Evolutionary conservation across 139 green algal species (phyloP).

Genomic region (Axilococcus clingmanii): DNA sequence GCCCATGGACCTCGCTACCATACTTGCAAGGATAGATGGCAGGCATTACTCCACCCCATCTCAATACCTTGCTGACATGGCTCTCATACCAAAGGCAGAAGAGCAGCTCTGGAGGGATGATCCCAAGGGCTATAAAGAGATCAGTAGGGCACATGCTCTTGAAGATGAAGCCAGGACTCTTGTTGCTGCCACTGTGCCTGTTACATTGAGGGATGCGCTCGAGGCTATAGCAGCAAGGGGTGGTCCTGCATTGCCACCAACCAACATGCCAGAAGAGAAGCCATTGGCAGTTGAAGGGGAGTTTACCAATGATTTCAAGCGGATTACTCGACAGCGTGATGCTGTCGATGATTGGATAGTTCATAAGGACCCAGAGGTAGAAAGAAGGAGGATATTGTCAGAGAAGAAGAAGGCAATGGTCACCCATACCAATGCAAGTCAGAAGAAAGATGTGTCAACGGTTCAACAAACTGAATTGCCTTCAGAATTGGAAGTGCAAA

Average conservation of each 20-base stretch:
- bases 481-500: no score
- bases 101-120: slow-evolving; percentile 19
- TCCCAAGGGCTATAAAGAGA: slow-evolving; percentile 1
- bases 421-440: no score
- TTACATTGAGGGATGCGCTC: slow-evolving; percentile 29
- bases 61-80: slow-evolving; percentile 53
- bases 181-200: slow-evolving; percentile 21
- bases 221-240: slow-evolving; percentile 35
- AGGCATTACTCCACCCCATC: slow-evolving; percentile 41
- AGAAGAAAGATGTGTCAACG: no score
- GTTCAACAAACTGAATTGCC: no score
- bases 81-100: slow-evolving; percentile 33
- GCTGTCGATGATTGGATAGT: background rate
- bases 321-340: no score
- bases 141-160: slow-evolving; percentile 31
- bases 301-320: no score
- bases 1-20: slow-evolving; percentile 66
- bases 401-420: no score
- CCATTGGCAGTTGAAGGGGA: no score
- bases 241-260: slow-evolving; percentile 34
- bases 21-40: slow-evolving; percentile 55
- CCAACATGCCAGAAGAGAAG: no score
- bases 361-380: background rate
- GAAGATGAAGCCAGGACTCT: slow-evolving; percentile 32
- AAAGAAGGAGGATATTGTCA: background rate